Evolutionary conservation across 148 eudicot genomes (phyloP).

Genomic region (Rhododendron molle): DNA sequence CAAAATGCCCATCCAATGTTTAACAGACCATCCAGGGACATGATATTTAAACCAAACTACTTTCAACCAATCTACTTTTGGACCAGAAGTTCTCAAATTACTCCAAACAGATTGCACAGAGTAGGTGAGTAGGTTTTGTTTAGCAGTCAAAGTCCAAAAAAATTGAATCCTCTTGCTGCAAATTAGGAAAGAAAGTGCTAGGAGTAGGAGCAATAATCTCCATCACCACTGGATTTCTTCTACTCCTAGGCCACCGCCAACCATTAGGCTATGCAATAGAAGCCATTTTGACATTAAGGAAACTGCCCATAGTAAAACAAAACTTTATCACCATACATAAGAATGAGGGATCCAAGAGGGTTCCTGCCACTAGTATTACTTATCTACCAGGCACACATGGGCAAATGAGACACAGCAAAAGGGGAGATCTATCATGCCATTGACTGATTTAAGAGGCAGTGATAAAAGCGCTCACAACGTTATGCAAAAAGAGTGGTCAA

Average conservation of each 20-base stretch:
- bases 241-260: neutral
- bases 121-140: neutral
- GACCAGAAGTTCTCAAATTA: neutral
- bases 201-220: neutral
- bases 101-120: neutral
- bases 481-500: neutral
- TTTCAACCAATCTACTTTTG: neutral
- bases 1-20: neutral
- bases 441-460: neutral
- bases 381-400: neutral
- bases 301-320: neutral
- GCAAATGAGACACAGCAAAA: neutral
- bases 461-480: neutral
- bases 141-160: neutral
- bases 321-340: neutral
- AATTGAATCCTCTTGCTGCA: neutral
- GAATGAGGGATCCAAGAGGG: neutral
- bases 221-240: neutral
- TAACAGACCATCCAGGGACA: neutral
- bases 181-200: neutral
- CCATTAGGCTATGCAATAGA: neutral
- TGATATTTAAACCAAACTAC: neutral
- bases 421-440: neutral
- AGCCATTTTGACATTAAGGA: neutral
- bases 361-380: neutral